Base-by-base conservation (phyloP, 768 basidiomycete species). In the Melanogaster broomeanus region DNA sequence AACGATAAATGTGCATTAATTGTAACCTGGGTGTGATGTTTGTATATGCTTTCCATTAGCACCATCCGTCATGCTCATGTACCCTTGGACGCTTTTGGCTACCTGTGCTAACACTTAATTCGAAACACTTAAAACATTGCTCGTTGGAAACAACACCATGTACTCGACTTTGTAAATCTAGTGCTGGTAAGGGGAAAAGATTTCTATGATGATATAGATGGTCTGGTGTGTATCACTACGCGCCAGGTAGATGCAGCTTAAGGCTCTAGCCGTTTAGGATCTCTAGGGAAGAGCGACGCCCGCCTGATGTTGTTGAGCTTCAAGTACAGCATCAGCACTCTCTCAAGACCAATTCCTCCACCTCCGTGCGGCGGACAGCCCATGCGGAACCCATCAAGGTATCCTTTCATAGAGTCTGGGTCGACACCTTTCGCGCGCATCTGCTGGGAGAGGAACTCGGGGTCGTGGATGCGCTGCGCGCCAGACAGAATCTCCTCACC, bases 401-500 rank as follows among this genome's bases (percentile, higher is more conserved):
- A 99, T 51, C 80, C 81, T 68, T 87, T 84, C 95, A 98, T 98
- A 22, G 83, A 85, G 19, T 83, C 87, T 6, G 95, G 96, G 67
- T 96, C 90, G 56, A 98, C 87, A 12, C 91, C 93, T 66, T 88
- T 90, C 58, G 73, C 76, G 52, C 78, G 79, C 94, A 98, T 98
- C 71, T 90, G 83, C 72, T 91, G 82, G 46, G 76, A 77, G 55
- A 98, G 83, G 47, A 98, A 74, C 11, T 72, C 71, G 6, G 97
- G 82, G 59, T 98, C 93, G 72, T 99, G 97, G 49, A 98, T 87
- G 72, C 97, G 93, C 70, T 99, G 97, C 24, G 96, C 97, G 15
- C 97, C 97, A 4, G 96, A 98, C 35, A 98, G 79, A 64, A 99
- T 98, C 71, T 99, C 97, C 73, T 99, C 94, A 11, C 97, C 97